Evolutionary conservation across 352 stramenopile genomes (phyloP).

Genomic region (Globisporangium abappressorium): DNA sequence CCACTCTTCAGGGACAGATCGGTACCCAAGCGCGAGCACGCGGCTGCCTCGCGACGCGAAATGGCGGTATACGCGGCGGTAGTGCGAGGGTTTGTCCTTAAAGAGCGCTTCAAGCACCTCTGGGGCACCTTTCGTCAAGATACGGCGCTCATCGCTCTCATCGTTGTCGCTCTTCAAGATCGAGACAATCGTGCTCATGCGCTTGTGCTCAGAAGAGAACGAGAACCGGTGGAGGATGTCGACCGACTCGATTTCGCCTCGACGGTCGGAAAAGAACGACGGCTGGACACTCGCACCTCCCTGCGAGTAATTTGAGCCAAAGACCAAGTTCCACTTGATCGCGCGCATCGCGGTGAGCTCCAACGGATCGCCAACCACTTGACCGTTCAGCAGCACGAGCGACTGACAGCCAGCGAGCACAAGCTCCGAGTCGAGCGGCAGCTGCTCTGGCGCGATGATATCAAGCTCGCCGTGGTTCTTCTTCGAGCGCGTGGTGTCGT

Average conservation of each 20-base stretch:
- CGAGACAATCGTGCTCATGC: slow-evolving; percentile 89
- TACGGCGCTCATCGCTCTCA: slow-evolving; percentile 25
- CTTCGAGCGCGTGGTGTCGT: background rate
- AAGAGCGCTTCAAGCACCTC: slow-evolving; percentile 87
- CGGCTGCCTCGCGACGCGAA: slow-evolving; percentile 40
- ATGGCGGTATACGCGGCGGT: slow-evolving; percentile 35
- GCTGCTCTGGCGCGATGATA: slow-evolving; percentile 28
- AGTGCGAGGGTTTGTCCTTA: slow-evolving; percentile 67
- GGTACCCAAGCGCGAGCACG: slow-evolving; percentile 90
- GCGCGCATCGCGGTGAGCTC: slow-evolving; percentile 89
- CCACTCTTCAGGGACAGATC: slow-evolving; percentile 31
- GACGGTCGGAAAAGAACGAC: slow-evolving; percentile 26
- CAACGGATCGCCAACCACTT: slow-evolving; percentile 91
- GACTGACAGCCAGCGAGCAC: slow-evolving; percentile 89
- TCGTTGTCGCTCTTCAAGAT: slow-evolving; percentile 33
- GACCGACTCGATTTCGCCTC: slow-evolving; percentile 31
- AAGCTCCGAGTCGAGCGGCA: slow-evolving; percentile 37
- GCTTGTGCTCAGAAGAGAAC: slow-evolving; percentile 89
- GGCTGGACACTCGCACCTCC: slow-evolving; percentile 22
- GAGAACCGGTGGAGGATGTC: slow-evolving; percentile 81
- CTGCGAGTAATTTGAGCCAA: slow-evolving; percentile 17
- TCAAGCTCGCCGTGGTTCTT: slow-evolving; percentile 23
- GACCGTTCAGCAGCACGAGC: slow-evolving; percentile 85
- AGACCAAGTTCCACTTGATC: slow-evolving; percentile 57
- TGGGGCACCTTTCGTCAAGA: slow-evolving; percentile 93